phyloP scores from a whole-genome alignment of 768 basidiomycete genomes.

The Mycena pura region DNA sequence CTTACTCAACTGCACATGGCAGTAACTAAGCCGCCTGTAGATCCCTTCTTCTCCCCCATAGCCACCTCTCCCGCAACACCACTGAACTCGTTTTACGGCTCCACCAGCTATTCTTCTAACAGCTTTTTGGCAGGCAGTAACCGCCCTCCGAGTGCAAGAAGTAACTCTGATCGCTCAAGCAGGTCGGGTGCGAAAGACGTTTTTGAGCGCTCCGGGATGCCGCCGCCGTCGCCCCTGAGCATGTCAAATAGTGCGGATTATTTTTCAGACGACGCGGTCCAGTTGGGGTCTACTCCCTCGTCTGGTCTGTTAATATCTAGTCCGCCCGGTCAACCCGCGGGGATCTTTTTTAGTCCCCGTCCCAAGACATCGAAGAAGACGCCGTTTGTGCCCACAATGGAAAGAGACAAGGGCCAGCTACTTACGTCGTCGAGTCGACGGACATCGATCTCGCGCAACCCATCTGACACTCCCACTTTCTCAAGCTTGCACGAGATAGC shows the following conservation, averaged over 20 bases:
- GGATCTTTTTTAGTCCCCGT: slow-evolving; percentile 93
- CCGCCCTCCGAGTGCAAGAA: slow-evolving; percentile 59
- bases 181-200: slow-evolving; percentile 57
- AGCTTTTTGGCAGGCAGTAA: slow-evolving; percentile 47
- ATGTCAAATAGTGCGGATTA: slow-evolving; percentile 79
- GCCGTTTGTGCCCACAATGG: slow-evolving; percentile 49
- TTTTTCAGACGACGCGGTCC: slow-evolving; percentile 71
- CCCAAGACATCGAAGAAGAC: slow-evolving; percentile 44
- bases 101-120: slow-evolving; percentile 25
- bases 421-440: slow-evolving; percentile 36
- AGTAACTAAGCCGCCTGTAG: slow-evolving; percentile 82
- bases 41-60: slow-evolving; percentile 93
- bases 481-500: slow-evolving; percentile 42
- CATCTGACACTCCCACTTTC: slow-evolving; percentile 36
- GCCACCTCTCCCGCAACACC: slow-evolving; percentile 88
- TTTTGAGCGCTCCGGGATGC: slow-evolving; percentile 44
- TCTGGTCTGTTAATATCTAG: slow-evolving; percentile 91
- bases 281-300: slow-evolving; percentile 76
- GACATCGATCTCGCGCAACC: slow-evolving; percentile 32
- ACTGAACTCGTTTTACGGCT: slow-evolving; percentile 48
- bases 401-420: slow-evolving; percentile 52
- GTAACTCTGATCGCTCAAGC: slow-evolving; percentile 68
- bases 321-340: slow-evolving; percentile 92
- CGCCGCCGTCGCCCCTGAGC: slow-evolving; percentile 76
- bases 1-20: slow-evolving; percentile 93